Conservation (phyloP, 2,329 filamentous ascomycete genomes). For the Scedosporium boydii region DNA sequence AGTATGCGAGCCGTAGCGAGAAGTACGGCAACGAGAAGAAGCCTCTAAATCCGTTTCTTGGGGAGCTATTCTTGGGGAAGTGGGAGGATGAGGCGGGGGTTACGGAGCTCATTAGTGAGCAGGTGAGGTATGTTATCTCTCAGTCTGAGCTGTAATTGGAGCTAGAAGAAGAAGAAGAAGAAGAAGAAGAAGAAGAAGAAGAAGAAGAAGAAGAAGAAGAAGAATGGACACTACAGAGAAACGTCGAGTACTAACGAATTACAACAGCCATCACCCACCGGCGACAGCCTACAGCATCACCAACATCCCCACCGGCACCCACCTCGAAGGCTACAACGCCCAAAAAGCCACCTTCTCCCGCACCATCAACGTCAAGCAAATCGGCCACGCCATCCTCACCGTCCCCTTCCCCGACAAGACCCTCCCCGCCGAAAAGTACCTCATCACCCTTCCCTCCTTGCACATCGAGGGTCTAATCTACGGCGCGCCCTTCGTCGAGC, state of each 20-base stretch:
- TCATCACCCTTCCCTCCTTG: slow-evolving; percentile 83
- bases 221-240: no score
- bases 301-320: slow-evolving; percentile 74
- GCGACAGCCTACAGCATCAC: slow-evolving; percentile 90
- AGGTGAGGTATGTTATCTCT: slow-evolving; percentile 56
- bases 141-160: no score
- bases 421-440: slow-evolving; percentile 55
- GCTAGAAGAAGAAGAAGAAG: no score
- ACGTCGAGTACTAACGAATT: neutral
- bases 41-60: slow-evolving; percentile 90
- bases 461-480: slow-evolving; percentile 92
- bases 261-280: slow-evolving; percentile 71
- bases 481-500: slow-evolving; percentile 79
- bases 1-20: slow-evolving; percentile 67
- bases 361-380: slow-evolving; percentile 91
- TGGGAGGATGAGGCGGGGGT: slow-evolving; percentile 78
- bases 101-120: slow-evolving; percentile 83
- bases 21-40: slow-evolving; percentile 89
- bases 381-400: slow-evolving; percentile 78
- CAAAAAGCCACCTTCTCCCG: slow-evolving; percentile 92
- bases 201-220: no score
- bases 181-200: no score
- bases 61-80: slow-evolving; percentile 84
- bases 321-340: slow-evolving; percentile 81
- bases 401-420: slow-evolving; percentile 40